Percentiles rank a stretch among this genome's conserved stretches.
Conservation (phyloP, 2,329 filamentous ascomycete genomes). For the Aspergillus nomiae region DNA sequence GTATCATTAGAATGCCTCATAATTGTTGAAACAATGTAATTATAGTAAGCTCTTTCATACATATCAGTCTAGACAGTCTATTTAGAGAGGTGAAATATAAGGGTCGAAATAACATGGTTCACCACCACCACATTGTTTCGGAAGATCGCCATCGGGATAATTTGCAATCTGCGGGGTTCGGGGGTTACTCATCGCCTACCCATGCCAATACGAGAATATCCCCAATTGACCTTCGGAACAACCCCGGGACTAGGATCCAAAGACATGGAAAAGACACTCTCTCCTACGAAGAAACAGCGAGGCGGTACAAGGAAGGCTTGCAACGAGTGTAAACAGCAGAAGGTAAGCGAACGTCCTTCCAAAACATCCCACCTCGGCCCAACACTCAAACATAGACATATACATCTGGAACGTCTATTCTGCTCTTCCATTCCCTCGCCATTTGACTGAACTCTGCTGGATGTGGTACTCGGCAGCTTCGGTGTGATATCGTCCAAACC, state of each 20-base stretch:
- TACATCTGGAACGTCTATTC: not conserved
- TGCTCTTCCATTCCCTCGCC: not conserved
- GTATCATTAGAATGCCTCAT: not conserved
- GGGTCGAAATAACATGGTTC: not conserved
- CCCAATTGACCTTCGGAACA: conserved; percentile 38
- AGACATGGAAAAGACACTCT: conserved; percentile 43
- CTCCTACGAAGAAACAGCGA: conserved; percentile 51
- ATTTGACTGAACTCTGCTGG: conserved; percentile 17
- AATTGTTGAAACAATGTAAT: not conserved
- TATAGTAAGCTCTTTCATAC: not conserved
- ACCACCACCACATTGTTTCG: no score
- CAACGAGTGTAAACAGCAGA: conserved; percentile 69
- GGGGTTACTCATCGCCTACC: conserved; percentile 5
- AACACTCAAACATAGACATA: not conserved
- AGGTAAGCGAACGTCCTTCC: conserved; percentile 49
- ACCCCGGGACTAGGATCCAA: conserved; percentile 33
- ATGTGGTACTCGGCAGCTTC: conserved; percentile 49
- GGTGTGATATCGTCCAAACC: conserved; percentile 67
- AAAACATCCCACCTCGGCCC: conserved; percentile 6
- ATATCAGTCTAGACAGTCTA: not conserved
- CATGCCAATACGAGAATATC: conserved; percentile 29
- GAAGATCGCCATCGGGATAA: not conserved
- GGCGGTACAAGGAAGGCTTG: conserved; percentile 56
- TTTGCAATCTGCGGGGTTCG: not conserved
- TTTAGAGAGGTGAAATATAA: not conserved